Evolutionary conservation across 352 stramenopile species (phyloP), one percentile per base, ranked within the genome.

Genomic region (Phytophthora pisi): DNA sequence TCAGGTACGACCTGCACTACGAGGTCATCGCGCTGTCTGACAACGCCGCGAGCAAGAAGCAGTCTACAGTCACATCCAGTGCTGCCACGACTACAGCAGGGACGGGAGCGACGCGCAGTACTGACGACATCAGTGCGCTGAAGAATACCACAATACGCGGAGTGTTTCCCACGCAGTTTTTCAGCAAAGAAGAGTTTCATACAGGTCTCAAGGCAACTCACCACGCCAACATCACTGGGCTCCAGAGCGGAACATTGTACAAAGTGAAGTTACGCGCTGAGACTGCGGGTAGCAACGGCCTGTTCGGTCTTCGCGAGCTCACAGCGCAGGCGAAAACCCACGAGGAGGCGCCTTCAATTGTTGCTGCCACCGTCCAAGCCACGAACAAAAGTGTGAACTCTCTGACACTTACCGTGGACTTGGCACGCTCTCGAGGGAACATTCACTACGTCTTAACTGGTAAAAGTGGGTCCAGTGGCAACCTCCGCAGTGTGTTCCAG

Each of bases 1-100:
- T 80, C 52, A 59, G 36, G 28, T 90, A 84, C 66, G 67, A 76
- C 5, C 50, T 94, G n/a, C 74, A 79, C 38, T 94, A 89, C 47
- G 68, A 86, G 45, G 72, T 83, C 4, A 64, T 62, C 7, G 61
- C 61, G 5, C 34, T 77, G 34, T 65, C 64, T 11, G 49, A 70
- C 23, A 49, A 58, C 0, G 16, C 43, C 40, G 9, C 58, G 11
- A 62, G 23, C 43, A 62, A 51, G 50, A 66, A 54, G 30, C 64
- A 79, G 46, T 10, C 38, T 34, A 70, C 50, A 5, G 54, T 53
- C 38, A 63, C 52, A 20, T 30, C 45, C 15, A 70, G 13, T 9
- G n/a, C 70, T 26, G 49, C 42, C 28, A 51, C 63, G 23, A 9
- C 36, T 26, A 36, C 61, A 15, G 7, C 24, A 3, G 54, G 30